Conservation (phyloP, 2,329 filamentous ascomycete genomes). For the Calonectria naviculata region DNA sequence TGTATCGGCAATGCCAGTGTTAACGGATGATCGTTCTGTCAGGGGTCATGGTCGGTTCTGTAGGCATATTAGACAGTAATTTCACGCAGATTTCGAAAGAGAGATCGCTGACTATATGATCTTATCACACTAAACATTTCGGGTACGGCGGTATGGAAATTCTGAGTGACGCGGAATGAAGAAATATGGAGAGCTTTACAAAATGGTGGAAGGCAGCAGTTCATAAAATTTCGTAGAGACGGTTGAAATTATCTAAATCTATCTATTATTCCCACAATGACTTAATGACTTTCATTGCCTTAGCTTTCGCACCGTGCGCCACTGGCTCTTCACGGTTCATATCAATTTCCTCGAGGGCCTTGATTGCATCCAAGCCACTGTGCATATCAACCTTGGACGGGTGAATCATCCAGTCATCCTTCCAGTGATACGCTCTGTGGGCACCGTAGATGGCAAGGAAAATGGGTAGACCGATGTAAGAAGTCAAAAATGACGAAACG, state of each 20-base stretch:
- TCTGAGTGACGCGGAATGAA: too few species aligned
- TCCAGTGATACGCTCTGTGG: constrained; percentile 35
- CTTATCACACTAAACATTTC: too few species aligned
- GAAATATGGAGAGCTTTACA: too few species aligned
- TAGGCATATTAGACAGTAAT: too few species aligned
- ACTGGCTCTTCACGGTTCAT: neutral
- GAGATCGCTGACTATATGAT: too few species aligned
- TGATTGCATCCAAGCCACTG: constrained; percentile 5
- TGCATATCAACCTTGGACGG: constrained; percentile 9
- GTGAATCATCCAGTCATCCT: constrained; percentile 2
- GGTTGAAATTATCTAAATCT: neutral
- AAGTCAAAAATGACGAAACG: constrained; percentile 66
- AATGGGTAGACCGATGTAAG: constrained; percentile 74
- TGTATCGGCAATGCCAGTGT: too few species aligned
- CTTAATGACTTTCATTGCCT: neutral
- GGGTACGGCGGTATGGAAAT: too few species aligned
- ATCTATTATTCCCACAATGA: neutral
- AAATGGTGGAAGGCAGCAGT: too few species aligned
- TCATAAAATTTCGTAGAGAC: too few species aligned
- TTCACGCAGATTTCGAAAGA: too few species aligned
- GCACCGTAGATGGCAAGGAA: constrained; percentile 63
- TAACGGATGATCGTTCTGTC: too few species aligned
- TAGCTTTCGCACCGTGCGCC: neutral
- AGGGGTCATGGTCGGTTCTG: too few species aligned
- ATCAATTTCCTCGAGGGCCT: neutral